These are phyloP conservation scores for Ustanciosporium gigantosporum DNA, from an alignment of 1,284 basidiomycete genomes.

Conservation along the genomic window DNA sequence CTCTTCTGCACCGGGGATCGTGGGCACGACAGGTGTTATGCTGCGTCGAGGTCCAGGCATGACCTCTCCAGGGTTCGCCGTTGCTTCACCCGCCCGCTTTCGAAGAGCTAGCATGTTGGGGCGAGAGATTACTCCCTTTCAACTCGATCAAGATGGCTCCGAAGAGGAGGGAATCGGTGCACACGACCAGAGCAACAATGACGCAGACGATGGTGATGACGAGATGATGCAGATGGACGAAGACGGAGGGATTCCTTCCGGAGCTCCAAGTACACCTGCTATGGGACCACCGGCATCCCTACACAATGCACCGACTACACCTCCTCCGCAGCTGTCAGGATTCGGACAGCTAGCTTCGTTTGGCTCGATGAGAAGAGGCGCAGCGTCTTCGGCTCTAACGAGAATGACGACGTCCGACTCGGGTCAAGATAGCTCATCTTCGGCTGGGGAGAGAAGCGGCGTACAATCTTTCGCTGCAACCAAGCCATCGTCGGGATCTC, in stretches of 20 bases:
- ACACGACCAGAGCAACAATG: conserved; percentile 2
- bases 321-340: conserved; percentile 17
- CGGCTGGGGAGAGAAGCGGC: conserved; percentile 3
- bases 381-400: conserved; percentile 9
- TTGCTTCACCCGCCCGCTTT: conserved; percentile 27
- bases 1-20: conserved; percentile 4
- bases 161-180: conserved; percentile 1
- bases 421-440: conserved; percentile 36
- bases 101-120: conserved; percentile 47
- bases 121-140: conserved; percentile 38
- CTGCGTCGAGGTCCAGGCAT: conserved; percentile 15
- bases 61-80: conserved; percentile 20
- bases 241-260: conserved; percentile 5
- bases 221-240: conserved; percentile 33
- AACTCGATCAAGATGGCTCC: conserved; percentile 20
- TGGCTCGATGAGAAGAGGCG: conserved; percentile 2
- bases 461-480: conserved; percentile 2
- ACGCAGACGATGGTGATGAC: conserved; percentile 30
- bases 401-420: conserved; percentile 31
- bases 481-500: conserved; percentile 7
- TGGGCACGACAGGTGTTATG: conserved; percentile 10
- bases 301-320: conserved; percentile 15
- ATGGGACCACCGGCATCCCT: conserved; percentile 26
- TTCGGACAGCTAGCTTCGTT: too few relatives aligned
- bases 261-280: conserved; percentile 13